Conservation (phyloP, 352 stramenopile species). For the Elongisporangium prolatum region DNA sequence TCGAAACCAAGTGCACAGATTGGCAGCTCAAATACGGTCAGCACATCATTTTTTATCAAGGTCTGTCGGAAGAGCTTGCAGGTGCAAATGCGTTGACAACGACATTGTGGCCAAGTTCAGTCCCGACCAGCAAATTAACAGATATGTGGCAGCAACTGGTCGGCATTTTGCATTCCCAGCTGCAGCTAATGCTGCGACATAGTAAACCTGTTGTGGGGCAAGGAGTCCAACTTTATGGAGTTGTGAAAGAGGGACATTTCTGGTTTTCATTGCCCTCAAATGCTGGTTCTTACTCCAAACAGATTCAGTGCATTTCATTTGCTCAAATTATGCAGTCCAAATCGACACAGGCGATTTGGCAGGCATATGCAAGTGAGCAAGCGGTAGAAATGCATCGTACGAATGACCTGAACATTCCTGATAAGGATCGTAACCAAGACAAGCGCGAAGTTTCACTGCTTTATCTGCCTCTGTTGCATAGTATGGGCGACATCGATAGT, state of each 20-base stretch:
- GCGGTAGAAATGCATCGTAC: neutral
- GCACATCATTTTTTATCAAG: neutral
- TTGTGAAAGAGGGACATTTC: constrained; percentile 3
- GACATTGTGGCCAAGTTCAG: neutral
- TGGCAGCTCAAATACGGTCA: neutral
- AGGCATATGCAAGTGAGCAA: constrained; percentile 2
- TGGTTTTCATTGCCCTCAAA: constrained; percentile 5
- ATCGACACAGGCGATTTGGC: neutral
- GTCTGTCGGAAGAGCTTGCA: constrained; percentile 7
- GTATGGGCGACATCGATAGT: neutral
- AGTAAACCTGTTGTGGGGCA: neutral
- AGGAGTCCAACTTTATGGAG: constrained; percentile 8
- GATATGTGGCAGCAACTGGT: constrained; percentile 7
- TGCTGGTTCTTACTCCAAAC: neutral
- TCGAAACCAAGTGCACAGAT: neutral
- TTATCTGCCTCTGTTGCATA: constrained; percentile 6
- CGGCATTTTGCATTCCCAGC: constrained; percentile 4
- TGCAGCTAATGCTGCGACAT: constrained; percentile 5
- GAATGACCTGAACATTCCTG: too few relatives aligned
- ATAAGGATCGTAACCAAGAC: neutral
- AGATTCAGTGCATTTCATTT: constrained; percentile 2
- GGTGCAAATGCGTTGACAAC: neutral
- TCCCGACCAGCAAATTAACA: constrained; percentile 6
- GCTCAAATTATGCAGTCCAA: constrained; percentile 1
- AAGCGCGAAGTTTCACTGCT: neutral